phyloP scores from a whole-genome alignment of 225 moss, liverwort and hornwort genomes.

The Marchantia polymorpha region DNA sequence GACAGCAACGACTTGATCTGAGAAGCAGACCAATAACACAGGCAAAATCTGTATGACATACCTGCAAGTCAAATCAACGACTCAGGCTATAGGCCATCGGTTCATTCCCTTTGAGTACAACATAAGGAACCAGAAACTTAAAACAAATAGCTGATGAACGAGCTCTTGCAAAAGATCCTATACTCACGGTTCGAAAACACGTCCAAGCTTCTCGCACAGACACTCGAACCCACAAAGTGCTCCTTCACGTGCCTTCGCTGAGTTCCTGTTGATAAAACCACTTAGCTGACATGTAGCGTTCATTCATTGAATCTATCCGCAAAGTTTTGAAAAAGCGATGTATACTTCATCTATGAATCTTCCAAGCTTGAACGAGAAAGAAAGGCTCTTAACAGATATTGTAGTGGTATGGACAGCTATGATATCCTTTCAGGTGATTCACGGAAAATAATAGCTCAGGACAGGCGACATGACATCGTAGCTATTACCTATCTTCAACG shows the following conservation, averaged over 20 bases:
- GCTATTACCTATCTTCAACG: constrained; percentile 79
- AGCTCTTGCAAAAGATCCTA: background rate
- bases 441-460: background rate
- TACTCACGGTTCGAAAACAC: constrained; percentile 94
- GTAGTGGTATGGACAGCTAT: too few species aligned
- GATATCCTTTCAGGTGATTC: too few species aligned
- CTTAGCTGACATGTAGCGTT: too few species aligned
- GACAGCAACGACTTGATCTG: constrained; percentile 97
- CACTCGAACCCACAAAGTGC: constrained; percentile 90
- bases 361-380: too few species aligned
- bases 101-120: background rate
- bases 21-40: constrained; percentile 91
- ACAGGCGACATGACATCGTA: background rate
- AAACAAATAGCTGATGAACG: background rate
- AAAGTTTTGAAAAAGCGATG: too few species aligned
- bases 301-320: too few species aligned
- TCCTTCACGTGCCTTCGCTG: constrained; percentile 93
- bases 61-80: constrained; percentile 44
- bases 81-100: background rate
- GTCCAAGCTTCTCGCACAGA: constrained; percentile 95
- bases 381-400: too few species aligned
- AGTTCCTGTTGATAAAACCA: constrained; percentile 49
- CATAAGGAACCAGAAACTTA: background rate
- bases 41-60: constrained; percentile 97
- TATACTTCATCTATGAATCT: too few species aligned